Percentiles rank a stretch among this genome's conserved stretches.
phyloP scores from a whole-genome alignment of 2,329 filamentous ascomycete genomes.

The Xylaria multiplex region DNA sequence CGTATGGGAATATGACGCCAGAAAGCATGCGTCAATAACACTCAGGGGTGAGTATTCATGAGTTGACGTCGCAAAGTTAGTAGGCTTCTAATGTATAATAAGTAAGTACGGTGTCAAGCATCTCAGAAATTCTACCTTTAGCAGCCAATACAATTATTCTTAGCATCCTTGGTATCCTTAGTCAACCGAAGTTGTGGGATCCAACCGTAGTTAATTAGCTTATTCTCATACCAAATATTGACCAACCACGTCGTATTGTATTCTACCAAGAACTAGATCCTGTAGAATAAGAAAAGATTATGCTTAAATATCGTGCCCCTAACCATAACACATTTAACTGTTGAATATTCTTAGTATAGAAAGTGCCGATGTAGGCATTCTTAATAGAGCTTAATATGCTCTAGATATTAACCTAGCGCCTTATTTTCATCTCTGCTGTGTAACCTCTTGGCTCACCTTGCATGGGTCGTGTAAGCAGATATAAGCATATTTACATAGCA shows the following conservation, averaged over 20 bases:
- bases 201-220: background rate
- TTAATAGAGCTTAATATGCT: conserved; percentile 1
- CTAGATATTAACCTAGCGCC: background rate
- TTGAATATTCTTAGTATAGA: background rate
- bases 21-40: background rate
- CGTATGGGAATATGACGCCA: no score
- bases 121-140: background rate
- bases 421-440: conserved; percentile 10
- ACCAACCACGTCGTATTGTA: background rate
- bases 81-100: background rate
- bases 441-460: conserved; percentile 24
- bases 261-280: background rate
- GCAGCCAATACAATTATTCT: background rate
- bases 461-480: conserved; percentile 4
- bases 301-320: background rate
- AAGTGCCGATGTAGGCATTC: conserved; percentile 12
- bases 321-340: background rate
- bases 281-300: background rate
- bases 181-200: background rate
- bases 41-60: background rate
- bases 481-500: background rate
- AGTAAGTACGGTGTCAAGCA: background rate
- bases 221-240: background rate
- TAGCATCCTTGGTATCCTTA: no score
- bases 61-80: background rate